Percentiles rank a stretch among this genome's conserved stretches.
phyloP scores from a whole-genome alignment of 78 protist genomes.

The Neovahlkampfia damariscottae region DNA sequence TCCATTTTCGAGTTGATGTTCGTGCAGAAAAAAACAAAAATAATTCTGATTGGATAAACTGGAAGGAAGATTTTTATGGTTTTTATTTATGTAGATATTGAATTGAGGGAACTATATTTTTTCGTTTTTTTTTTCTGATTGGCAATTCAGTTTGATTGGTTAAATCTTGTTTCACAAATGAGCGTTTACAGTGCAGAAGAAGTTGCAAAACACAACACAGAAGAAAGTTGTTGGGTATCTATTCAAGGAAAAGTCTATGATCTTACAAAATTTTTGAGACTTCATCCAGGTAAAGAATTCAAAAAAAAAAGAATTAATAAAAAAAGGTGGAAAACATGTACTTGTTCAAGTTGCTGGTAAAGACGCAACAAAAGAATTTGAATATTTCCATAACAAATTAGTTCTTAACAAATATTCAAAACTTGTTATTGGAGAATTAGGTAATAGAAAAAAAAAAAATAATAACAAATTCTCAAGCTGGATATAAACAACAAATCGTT shows the following conservation, averaged over 20 bases:
- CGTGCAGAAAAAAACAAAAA: too few relatives aligned
- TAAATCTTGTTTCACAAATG: too few relatives aligned
- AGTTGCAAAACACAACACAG: slow-evolving; percentile 14
- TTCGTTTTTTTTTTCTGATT: too few relatives aligned
- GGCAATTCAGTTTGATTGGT: too few relatives aligned
- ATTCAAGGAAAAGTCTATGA: slow-evolving; percentile 33
- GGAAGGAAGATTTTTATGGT: too few relatives aligned
- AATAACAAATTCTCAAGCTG: neutral
- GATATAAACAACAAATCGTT: neutral
- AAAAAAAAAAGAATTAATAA: too few relatives aligned
- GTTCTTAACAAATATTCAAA: neutral
- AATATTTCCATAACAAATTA: neutral
- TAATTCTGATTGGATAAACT: too few relatives aligned
- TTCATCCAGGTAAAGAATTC: too few relatives aligned
- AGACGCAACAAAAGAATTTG: slow-evolving; percentile 6
- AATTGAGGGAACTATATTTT: too few relatives aligned
- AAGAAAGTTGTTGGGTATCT: slow-evolving; percentile 9
- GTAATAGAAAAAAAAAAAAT: neutral
- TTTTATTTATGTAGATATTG: too few relatives aligned
- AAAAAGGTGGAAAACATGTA: neutral
- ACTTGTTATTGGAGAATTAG: neutral
- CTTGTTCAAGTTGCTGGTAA: slow-evolving; percentile 2
- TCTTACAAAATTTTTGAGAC: slow-evolving; percentile 12
- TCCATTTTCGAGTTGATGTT: too few relatives aligned
- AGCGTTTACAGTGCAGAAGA: too few relatives aligned